phyloP scores from a whole-genome alignment of 192 early-diverging fungal genomes.

The Thamnidium elegans region DNA sequence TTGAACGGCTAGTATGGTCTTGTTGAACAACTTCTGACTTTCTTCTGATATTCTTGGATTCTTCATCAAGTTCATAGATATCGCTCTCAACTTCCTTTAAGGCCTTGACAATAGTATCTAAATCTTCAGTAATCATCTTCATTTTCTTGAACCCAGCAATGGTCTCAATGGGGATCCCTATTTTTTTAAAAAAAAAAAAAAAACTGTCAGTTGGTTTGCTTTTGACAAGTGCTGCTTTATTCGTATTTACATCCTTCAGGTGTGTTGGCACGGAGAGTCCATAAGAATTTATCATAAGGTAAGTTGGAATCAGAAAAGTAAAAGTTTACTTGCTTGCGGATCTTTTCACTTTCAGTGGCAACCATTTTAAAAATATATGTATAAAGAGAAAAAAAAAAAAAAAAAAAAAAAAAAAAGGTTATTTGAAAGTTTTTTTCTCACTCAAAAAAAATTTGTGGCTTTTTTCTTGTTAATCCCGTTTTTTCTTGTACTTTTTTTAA shows the following conservation, averaged over 20 bases:
- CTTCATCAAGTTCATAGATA: constrained; percentile 53
- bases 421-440: neutral
- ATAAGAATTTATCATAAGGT: constrained; percentile 54
- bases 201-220: neutral
- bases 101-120: constrained; percentile 47
- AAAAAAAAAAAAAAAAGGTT: constrained; percentile 3
- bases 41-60: constrained; percentile 47
- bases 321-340: constrained; percentile 62
- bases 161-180: constrained; percentile 48
- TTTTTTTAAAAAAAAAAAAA: neutral
- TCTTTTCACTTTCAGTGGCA: constrained; percentile 36
- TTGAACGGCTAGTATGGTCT: constrained; percentile 42
- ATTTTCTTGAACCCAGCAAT: constrained; percentile 60
- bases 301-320: constrained; percentile 64
- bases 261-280: constrained; percentile 36
- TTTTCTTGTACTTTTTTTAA: too few species aligned
- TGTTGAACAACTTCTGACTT: constrained; percentile 33
- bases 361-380: neutral
- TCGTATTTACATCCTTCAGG: constrained; percentile 48
- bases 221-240: neutral
- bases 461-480: too few species aligned
- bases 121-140: constrained; percentile 42
- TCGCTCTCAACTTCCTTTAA: constrained; percentile 45
- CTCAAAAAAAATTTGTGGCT: too few species aligned
- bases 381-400: constrained; percentile 7